These are phyloP conservation scores for Waltergamsia citrina DNA, from an alignment of 2,329 filamentous ascomycete genomes.

Conservation along the genomic window DNA sequence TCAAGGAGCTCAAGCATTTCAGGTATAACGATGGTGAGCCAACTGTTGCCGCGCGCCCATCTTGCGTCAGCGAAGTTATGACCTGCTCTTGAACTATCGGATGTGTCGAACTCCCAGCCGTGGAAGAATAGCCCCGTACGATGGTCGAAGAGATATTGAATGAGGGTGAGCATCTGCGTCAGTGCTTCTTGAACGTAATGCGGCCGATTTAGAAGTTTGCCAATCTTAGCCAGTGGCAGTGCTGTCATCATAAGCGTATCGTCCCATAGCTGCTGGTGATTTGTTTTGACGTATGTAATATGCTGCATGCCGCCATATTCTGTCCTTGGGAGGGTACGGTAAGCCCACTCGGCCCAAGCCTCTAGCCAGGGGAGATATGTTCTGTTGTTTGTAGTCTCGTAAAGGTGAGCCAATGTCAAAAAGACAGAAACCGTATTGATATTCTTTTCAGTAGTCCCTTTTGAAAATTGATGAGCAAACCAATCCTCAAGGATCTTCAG, in stretches of 20 bases:
- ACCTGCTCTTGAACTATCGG: too few relatives aligned
- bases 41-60: slow-evolving; percentile 56
- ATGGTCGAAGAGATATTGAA: slow-evolving; percentile 69
- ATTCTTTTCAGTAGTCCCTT: slow-evolving; percentile 70
- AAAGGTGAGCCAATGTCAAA: slow-evolving; percentile 68
- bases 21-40: slow-evolving; percentile 73
- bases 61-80: slow-evolving; percentile 50
- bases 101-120: slow-evolving; percentile 66
- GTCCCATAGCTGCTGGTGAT: slow-evolving; percentile 72
- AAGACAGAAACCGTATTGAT: slow-evolving; percentile 80
- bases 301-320: slow-evolving; percentile 66
- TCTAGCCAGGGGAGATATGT: slow-evolving; percentile 70
- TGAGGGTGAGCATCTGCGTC: slow-evolving; percentile 65
- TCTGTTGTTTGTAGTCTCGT: slow-evolving; percentile 60
- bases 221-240: slow-evolving; percentile 73
- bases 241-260: slow-evolving; percentile 86
- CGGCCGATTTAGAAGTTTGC: slow-evolving; percentile 56
- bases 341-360: slow-evolving; percentile 74
- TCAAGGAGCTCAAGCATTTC: slow-evolving; percentile 69
- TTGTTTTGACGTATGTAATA: slow-evolving; percentile 61
- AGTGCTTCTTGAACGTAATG: slow-evolving; percentile 72
- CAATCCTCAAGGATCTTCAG: slow-evolving; percentile 64
- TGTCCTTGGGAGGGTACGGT: slow-evolving; percentile 64
- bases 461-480: slow-evolving; percentile 59
- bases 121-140: slow-evolving; percentile 69